Evolutionary conservation across 1,139 yeast genomes (phyloP), one percentile per base, ranked within the genome.

Genomic region (Kodamaea alishanica): DNA sequence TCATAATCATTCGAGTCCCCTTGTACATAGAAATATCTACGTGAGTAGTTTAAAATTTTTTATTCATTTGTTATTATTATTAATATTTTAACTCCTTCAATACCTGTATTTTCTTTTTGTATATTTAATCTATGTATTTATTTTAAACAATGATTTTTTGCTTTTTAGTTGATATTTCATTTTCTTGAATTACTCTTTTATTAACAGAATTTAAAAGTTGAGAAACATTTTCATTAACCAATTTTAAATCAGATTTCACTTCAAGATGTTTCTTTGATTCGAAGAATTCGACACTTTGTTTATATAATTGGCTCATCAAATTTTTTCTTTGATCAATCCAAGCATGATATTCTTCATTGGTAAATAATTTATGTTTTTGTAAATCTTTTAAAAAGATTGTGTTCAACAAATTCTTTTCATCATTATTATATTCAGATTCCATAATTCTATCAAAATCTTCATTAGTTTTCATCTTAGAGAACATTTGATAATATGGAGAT

Each of bases 391-490:
- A 54, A 41, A 60, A 55, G n/a, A 70, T 58, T 35, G 50, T 50
- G 35, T 55, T 52, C 24, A 34, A 58, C 57, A 22, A 61, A 59
- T 33, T 63, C 65, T 63, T 62, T 27, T 62, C 67, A 45, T 62
- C 56, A 6, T 61, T 58, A 10, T 60, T 53, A 11, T 54, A 47
- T 1, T 57, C 45, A 1, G 67, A 53, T 6, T 55, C 57, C 8
- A 56, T 55, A 41, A 48, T 34, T 23, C 26, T 33, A 12, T 45
- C 50, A 24, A 85, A 60, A 32, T 79, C 84, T 9, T 73, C 78
- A 39, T 70, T 63, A 2, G 76, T 67, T 54, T 81, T 87, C 31
- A 79, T 67, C 46, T 72, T 73, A 28, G 83, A 71, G 35, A 87
- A 63, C 37, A 63, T 50, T 49, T 77, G 81, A 56, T 84, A 84